A percentile compares a stretch with the other conserved stretches of the same genome.
Conservation (phyloP, 2,329 filamentous ascomycete species). For the Aspergillus sp. region DNA sequence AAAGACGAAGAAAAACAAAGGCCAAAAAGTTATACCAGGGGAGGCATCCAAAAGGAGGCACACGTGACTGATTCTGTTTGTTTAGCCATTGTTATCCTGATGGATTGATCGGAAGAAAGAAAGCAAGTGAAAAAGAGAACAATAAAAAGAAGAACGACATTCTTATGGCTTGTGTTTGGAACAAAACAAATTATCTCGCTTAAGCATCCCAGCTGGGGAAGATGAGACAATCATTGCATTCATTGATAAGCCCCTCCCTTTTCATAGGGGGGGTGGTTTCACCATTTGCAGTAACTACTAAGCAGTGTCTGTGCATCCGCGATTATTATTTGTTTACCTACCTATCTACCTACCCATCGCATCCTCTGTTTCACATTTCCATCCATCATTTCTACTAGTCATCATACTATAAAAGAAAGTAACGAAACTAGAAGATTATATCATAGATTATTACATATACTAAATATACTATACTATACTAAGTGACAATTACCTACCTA, state of each 20-base stretch:
- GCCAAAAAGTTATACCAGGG: not conserved
- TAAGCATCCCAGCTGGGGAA: not conserved
- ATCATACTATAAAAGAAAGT: too few species aligned
- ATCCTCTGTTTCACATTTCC: not conserved
- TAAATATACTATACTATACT: not conserved
- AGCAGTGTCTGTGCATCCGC: not conserved
- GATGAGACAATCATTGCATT: not conserved
- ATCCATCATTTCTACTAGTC: too few species aligned
- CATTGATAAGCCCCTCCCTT: constrained; percentile 3
- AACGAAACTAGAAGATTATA: not conserved
- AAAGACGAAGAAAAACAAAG: not conserved
- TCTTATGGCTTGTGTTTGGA: not conserved
- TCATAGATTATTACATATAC: not conserved
- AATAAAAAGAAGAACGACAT: too few species aligned
- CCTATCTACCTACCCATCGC: not conserved
- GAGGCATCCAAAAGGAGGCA: not conserved
- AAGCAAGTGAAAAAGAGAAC: too few species aligned
- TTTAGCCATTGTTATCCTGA: too few species aligned
- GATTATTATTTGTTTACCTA: not conserved
- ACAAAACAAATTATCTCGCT: not conserved
- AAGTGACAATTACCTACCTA: too few species aligned
- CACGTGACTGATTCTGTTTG: not conserved
- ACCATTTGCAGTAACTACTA: not conserved
- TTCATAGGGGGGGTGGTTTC: constrained; percentile 4
- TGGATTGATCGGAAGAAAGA: too few species aligned